Evolutionary conservation across 1,139 yeast genomes (phyloP).

Genomic region (Magnusiomyces fungicola): DNA sequence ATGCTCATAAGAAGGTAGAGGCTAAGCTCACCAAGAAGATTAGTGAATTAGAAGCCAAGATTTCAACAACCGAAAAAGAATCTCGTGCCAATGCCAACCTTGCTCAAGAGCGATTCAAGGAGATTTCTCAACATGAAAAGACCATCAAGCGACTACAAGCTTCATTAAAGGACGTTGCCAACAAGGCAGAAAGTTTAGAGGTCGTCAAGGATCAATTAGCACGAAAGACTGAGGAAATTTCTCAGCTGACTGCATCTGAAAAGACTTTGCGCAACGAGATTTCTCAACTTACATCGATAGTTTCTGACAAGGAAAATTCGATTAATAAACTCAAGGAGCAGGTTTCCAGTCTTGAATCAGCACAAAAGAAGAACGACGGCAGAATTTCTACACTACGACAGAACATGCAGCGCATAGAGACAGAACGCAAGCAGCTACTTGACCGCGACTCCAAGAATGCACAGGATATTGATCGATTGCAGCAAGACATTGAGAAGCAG

Average conservation of each 20-base stretch:
- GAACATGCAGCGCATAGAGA: slow-evolving; percentile 24
- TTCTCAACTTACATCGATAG: slow-evolving; percentile 23
- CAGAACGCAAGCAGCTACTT: slow-evolving; percentile 20
- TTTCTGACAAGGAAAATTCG: slow-evolving; percentile 21
- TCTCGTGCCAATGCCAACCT: slow-evolving; percentile 14
- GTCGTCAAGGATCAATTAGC: slow-evolving; percentile 11
- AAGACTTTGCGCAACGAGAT: slow-evolving; percentile 27
- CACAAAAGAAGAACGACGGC: slow-evolving; percentile 21
- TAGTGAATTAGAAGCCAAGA: slow-evolving; percentile 3
- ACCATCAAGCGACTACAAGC: slow-evolving; percentile 14
- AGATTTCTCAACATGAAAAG: slow-evolving; percentile 17
- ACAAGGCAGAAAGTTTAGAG: slow-evolving; percentile 14
- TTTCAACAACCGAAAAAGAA: slow-evolving; percentile 11
- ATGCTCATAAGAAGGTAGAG: neutral
- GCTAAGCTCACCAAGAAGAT: neutral
- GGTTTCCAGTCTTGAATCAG: slow-evolving; percentile 6
- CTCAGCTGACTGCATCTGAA: slow-evolving; percentile 15
- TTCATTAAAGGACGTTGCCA: slow-evolving; percentile 7
- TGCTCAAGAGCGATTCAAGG: slow-evolving; percentile 20
- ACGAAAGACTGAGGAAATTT: slow-evolving; percentile 10
- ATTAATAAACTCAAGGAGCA: slow-evolving; percentile 16
- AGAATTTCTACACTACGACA: slow-evolving; percentile 22
- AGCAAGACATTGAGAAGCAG: slow-evolving; percentile 19
- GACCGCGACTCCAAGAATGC: slow-evolving; percentile 16
- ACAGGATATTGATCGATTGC: slow-evolving; percentile 24